Conservation (phyloP, 2,329 filamentous ascomycete genomes). For the Alternaria infectoria region DNA sequence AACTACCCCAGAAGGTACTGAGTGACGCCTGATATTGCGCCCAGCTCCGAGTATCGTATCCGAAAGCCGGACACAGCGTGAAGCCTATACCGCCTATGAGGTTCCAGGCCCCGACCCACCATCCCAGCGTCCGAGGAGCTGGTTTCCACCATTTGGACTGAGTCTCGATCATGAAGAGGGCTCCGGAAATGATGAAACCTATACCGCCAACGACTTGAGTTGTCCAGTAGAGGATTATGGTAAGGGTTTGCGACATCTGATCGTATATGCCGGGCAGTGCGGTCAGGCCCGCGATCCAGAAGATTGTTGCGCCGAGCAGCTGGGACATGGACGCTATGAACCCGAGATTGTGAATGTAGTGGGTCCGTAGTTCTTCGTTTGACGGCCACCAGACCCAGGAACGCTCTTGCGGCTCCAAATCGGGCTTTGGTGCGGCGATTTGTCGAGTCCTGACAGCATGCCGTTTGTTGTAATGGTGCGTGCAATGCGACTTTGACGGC, state of each 20-base stretch:
- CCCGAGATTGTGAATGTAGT: constrained; percentile 67
- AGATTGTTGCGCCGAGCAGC: constrained; percentile 65
- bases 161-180: constrained; percentile 71
- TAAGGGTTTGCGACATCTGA: constrained; percentile 55
- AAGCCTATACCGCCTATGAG: constrained; percentile 68
- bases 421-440: neutral
- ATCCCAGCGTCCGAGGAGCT: constrained; percentile 63
- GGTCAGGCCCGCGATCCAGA: constrained; percentile 69
- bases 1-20: constrained; percentile 45
- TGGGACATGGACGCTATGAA: constrained; percentile 67
- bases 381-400: constrained; percentile 68
- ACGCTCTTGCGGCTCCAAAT: neutral
- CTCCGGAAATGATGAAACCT: constrained; percentile 65
- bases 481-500: constrained; percentile 32
- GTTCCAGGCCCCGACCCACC: constrained; percentile 73
- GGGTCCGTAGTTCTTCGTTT: constrained; percentile 61
- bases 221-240: constrained; percentile 66
- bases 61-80: constrained; percentile 52
- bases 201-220: constrained; percentile 67
- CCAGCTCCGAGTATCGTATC: constrained; percentile 39
- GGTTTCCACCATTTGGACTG: constrained; percentile 69
- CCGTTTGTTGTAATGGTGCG: constrained; percentile 48
- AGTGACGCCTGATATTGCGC: constrained; percentile 41
- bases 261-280: constrained; percentile 63
- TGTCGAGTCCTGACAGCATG: constrained; percentile 35